phyloP scores from a whole-genome alignment of 495 filamentous ascomycete genomes.

The Cryomyces antarcticus region DNA sequence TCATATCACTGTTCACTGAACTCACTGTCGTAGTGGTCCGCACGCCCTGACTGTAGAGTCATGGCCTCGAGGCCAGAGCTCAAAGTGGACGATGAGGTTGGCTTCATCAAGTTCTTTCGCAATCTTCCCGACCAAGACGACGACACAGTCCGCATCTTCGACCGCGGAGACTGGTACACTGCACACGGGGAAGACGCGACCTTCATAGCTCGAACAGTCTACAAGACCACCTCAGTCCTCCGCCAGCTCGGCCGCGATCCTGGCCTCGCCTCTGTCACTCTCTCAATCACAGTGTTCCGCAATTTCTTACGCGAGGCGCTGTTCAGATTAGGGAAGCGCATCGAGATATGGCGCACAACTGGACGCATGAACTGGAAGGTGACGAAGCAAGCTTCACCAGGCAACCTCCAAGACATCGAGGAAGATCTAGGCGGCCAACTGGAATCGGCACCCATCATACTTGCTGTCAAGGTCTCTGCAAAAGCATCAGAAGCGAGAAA shows the following conservation, averaged over 20 bases:
- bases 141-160: conserved; percentile 75
- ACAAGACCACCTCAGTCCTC: conserved; percentile 92
- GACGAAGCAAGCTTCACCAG: conserved; percentile 76
- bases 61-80: conserved; percentile 89
- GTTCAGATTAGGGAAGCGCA: conserved; percentile 68
- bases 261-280: conserved; percentile 76
- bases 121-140: conserved; percentile 44
- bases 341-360: conserved; percentile 71
- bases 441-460: conserved; percentile 77
- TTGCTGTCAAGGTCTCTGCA: conserved; percentile 80
- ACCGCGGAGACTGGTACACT: conserved; percentile 87
- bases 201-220: conserved; percentile 80
- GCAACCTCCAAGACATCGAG: conserved; percentile 92
- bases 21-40: not conserved
- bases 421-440: conserved; percentile 81
- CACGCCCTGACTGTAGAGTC: not conserved
- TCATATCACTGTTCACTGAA: not conserved
- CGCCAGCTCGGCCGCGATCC: conserved; percentile 69
- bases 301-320: conserved; percentile 91
- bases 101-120: conserved; percentile 90
- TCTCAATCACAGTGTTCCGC: conserved; percentile 82
- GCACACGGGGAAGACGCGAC: conserved; percentile 82
- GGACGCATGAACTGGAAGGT: conserved; percentile 80
- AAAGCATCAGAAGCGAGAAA: conserved; percentile 68
- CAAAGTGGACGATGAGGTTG: conserved; percentile 89